These are phyloP conservation scores for Dioscorea zingiberensis DNA, from an alignment of 106 monocot genomes.

Conservation along the genomic window DNA sequence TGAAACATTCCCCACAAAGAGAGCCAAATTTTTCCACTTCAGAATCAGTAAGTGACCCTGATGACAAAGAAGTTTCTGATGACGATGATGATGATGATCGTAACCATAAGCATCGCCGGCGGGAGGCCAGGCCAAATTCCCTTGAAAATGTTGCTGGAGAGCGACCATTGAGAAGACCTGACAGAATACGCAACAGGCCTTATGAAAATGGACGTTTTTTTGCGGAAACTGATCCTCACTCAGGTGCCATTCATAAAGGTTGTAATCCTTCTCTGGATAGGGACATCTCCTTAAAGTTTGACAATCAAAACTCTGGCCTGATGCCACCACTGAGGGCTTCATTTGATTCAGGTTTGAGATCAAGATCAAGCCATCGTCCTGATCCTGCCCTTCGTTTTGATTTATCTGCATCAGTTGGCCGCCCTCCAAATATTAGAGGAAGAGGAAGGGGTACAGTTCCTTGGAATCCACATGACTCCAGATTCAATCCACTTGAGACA, in stretches of 20 bases:
- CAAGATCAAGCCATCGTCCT: slow-evolving; percentile 35
- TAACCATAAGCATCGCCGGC: slow-evolving; percentile 90
- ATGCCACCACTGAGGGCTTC: slow-evolving; percentile 11
- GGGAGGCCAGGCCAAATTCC: slow-evolving; percentile 45
- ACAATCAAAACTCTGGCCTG: slow-evolving; percentile 30
- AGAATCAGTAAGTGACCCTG: slow-evolving; percentile 49
- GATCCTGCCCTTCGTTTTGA: slow-evolving; percentile 37
- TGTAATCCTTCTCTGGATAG: slow-evolving; percentile 24
- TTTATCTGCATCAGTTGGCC: slow-evolving; percentile 32
- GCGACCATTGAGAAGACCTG: slow-evolving; percentile 24
- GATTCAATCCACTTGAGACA: slow-evolving; percentile 51
- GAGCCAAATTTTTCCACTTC: slow-evolving; percentile 45
- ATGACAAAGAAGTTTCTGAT: slow-evolving; percentile 71
- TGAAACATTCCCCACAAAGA: slow-evolving; percentile 25
- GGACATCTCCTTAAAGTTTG: slow-evolving; percentile 30
- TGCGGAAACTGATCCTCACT: slow-evolving; percentile 18
- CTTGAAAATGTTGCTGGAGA: slow-evolving; percentile 36
- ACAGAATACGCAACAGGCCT: slow-evolving; percentile 36
- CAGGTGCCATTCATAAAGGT: slow-evolving; percentile 20
- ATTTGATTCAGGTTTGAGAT: slow-evolving; percentile 26
- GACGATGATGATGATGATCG: slow-evolving; percentile 91
- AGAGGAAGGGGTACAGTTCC: slow-evolving; percentile 55
- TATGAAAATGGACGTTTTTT: slow-evolving; percentile 45
- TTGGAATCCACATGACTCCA: slow-evolving; percentile 63
- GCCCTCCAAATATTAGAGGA: slow-evolving; percentile 52